Percentiles rank a stretch among this genome's conserved stretches.
These are phyloP conservation scores for Aspergillus sp. DNA, from an alignment of 2,329 filamentous ascomycete genomes.

Conservation along the genomic window DNA sequence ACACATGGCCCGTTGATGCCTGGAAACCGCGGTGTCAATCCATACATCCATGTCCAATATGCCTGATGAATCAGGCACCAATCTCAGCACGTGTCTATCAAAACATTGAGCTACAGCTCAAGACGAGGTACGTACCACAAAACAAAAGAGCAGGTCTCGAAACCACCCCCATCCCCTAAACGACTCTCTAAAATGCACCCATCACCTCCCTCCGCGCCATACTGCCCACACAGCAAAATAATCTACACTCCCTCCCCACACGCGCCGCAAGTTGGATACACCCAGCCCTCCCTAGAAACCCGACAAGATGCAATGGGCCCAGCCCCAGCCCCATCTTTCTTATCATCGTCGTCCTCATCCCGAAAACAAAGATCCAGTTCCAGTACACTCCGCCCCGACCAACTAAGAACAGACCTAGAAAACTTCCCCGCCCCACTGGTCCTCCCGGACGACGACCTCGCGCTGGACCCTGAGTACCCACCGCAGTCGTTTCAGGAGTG, in stretches of 20 bases:
- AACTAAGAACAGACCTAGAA: slow-evolving; percentile 15
- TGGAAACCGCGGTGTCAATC: too few species aligned
- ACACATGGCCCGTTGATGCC: too few species aligned
- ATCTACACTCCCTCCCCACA: slow-evolving; percentile 34
- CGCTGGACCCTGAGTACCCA: slow-evolving; percentile 55
- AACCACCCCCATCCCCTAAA: too few species aligned
- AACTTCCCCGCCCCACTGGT: slow-evolving; percentile 64
- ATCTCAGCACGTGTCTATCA: background rate
- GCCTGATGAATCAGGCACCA: background rate
- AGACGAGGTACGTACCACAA: background rate
- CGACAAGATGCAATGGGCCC: slow-evolving; percentile 28
- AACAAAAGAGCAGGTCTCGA: too few species aligned
- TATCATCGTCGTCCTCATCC: background rate
- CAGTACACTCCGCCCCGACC: background rate
- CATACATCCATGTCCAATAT: too few species aligned
- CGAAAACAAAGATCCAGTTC: background rate
- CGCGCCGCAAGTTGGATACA: slow-evolving; percentile 40
- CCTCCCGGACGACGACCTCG: slow-evolving; percentile 64
- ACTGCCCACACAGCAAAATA: slow-evolving; percentile 15
- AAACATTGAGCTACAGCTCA: background rate
- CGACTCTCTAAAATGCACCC: background rate
- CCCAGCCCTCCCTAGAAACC: slow-evolving; percentile 29
- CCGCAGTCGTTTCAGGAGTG: slow-evolving; percentile 60
- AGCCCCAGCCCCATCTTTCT: background rate
- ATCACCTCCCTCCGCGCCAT: background rate